Evolutionary conservation across 805 yeast genomes (phyloP).

Genomic region (Yamadazyma akitaensis): DNA sequence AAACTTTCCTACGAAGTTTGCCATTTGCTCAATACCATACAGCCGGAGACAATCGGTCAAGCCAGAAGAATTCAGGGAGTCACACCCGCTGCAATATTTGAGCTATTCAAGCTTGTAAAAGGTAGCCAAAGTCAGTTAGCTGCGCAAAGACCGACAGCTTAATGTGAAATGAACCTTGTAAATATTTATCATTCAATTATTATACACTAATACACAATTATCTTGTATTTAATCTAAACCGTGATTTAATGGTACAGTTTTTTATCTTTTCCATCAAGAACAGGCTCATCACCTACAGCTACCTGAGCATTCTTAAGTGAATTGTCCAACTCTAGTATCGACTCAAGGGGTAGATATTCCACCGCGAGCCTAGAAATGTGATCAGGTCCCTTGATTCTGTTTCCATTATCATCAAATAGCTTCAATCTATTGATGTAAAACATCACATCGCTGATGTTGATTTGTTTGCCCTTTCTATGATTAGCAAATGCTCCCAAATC

Average conservation of each 20-base stretch:
- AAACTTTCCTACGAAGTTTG: conserved; percentile 75
- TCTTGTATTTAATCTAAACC: not conserved
- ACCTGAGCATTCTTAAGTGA: conserved; percentile 17
- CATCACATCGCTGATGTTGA: conserved; percentile 34
- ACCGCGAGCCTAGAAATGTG: conserved; percentile 32
- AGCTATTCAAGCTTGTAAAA: conserved; percentile 57
- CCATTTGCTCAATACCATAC: conserved; percentile 61
- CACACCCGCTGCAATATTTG: conserved; percentile 89
- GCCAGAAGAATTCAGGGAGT: conserved; percentile 93
- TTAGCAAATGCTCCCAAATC: conserved; percentile 36
- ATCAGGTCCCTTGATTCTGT: conserved; percentile 15
- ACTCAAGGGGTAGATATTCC: conserved; percentile 34
- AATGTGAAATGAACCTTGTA: conserved; percentile 12
- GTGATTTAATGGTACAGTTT: not conserved
- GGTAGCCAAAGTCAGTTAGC: conserved; percentile 24
- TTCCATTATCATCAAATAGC: conserved; percentile 15
- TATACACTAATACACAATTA: conserved; percentile 9
- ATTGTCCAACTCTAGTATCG: conserved; percentile 30
- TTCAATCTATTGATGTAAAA: conserved; percentile 31
- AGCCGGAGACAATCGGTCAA: conserved; percentile 91
- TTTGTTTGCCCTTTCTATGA: conserved; percentile 24
- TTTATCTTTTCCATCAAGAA: not conserved
- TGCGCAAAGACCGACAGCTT: conserved; percentile 17
- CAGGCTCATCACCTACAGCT: not conserved
- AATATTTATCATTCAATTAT: conserved; percentile 13